Conservation (phyloP, 768 basidiomycete species). For the Calocybe indica region DNA sequence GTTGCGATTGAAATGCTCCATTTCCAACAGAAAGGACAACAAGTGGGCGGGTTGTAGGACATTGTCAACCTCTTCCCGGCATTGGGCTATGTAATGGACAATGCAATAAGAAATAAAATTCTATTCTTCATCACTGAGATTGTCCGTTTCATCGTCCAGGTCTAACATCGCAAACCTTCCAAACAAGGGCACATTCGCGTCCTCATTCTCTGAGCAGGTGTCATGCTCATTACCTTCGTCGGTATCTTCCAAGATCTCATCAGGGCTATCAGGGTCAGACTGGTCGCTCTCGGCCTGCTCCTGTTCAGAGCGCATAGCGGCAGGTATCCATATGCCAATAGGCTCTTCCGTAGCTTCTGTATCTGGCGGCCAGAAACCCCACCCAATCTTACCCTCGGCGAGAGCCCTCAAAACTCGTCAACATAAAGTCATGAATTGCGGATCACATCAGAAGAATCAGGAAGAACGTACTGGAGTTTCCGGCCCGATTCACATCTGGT, state of each 20-base stretch:
- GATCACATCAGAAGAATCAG: not conserved
- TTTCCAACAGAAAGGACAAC: too few species aligned
- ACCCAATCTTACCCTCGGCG: conserved; percentile 74
- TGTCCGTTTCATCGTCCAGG: conserved; percentile 19
- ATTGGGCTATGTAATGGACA: too few species aligned
- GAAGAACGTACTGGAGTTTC: conserved; percentile 70
- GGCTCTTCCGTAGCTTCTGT: conserved; percentile 22
- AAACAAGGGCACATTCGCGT: conserved; percentile 14
- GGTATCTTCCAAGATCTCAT: conserved; percentile 14
- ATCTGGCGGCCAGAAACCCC: conserved; percentile 83
- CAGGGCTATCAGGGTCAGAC: conserved; percentile 19
- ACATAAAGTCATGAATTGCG: not conserved
- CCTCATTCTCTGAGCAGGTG: conserved; percentile 16
- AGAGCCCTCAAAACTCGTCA: conserved; percentile 69
- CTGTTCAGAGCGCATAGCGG: conserved; percentile 23
- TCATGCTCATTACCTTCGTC: conserved; percentile 15
- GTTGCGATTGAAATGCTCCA: too few species aligned
- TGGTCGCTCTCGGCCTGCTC: conserved; percentile 25
- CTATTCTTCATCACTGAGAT: too few species aligned
- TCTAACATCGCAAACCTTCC: conserved; percentile 35
- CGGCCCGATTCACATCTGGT: conserved; percentile 84
- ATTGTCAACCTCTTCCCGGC: too few species aligned
- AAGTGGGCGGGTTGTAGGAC: too few species aligned
- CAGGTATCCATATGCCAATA: conserved; percentile 56
- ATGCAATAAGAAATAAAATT: too few species aligned